Evolutionary conservation across 2,329 filamentous ascomycete species (phyloP).

Genomic region (Parastagonospora nodorum): DNA sequence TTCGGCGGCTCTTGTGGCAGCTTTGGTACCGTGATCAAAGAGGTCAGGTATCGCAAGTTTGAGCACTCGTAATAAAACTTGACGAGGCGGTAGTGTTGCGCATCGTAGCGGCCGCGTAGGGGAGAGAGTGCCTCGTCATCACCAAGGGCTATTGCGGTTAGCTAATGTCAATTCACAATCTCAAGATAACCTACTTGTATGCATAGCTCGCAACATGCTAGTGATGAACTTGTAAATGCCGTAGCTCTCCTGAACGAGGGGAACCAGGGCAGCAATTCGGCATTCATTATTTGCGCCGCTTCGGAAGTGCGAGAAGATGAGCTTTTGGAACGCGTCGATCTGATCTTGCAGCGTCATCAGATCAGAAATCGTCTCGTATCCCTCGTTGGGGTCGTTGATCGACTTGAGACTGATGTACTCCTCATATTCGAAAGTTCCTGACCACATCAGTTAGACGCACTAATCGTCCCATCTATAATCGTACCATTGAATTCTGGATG

Average conservation of each 20-base stretch:
- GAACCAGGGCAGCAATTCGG: constrained; percentile 89
- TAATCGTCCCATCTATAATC: constrained; percentile 7
- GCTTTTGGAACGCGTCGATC: constrained; percentile 97
- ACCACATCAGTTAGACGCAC: constrained; percentile 18
- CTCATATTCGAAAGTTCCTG: constrained; percentile 92
- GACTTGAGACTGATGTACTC: constrained; percentile 98
- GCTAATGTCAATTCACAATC: not conserved
- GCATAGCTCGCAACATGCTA: constrained; percentile 98
- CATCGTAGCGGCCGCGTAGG: constrained; percentile 85
- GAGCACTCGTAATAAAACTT: constrained; percentile 99
- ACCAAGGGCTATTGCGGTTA: constrained; percentile 69
- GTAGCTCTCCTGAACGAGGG: constrained; percentile 95
- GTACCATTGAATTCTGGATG: constrained; percentile 95
- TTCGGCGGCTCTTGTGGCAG: constrained; percentile 93
- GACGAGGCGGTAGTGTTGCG: constrained; percentile 93
- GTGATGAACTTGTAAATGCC: constrained; percentile 99
- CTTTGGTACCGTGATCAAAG: constrained; percentile 93
- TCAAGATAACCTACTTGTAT: constrained; percentile 70
- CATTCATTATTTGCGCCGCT: constrained; percentile 93
- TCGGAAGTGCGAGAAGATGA: constrained; percentile 97
- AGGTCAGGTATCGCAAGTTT: constrained; percentile 94
- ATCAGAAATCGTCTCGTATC: constrained; percentile 93
- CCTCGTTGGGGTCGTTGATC: constrained; percentile 98
- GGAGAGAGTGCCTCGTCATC: constrained; percentile 92
- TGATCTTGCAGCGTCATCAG: constrained; percentile 97